These are phyloP conservation scores for Xerocomellus dryophilus DNA, from an alignment of 768 basidiomycete genomes.

Conservation along the genomic window DNA sequence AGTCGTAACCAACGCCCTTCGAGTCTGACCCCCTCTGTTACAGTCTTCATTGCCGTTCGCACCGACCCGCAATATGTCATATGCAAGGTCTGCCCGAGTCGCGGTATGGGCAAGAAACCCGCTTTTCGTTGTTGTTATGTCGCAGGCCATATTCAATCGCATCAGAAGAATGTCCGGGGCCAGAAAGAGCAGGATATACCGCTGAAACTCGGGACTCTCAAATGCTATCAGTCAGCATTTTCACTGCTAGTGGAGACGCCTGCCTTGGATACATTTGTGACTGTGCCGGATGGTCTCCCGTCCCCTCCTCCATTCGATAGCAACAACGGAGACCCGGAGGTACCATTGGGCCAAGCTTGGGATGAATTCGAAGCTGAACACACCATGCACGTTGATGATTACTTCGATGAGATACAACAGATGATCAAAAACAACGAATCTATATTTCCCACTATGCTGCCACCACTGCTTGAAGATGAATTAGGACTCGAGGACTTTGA, in stretches of 20 bases:
- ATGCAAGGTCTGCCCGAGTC: neutral
- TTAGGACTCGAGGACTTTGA: neutral
- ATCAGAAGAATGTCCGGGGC: neutral
- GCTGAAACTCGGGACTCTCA: neutral
- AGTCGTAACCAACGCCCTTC: neutral
- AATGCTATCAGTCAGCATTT: neutral
- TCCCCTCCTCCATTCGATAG: neutral
- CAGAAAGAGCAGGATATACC: neutral
- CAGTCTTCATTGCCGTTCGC: neutral
- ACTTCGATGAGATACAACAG: neutral
- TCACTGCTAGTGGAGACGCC: neutral
- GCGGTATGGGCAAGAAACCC: neutral
- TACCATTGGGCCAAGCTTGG: slow-evolving; percentile 1
- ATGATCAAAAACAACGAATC: neutral
- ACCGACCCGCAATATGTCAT: neutral
- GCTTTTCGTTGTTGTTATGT: neutral
- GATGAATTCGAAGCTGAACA: slow-evolving; percentile 2
- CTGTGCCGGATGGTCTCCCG: neutral
- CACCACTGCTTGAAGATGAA: neutral
- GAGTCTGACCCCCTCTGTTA: neutral
- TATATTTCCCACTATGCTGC: neutral
- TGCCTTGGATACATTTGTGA: neutral
- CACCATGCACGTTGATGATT: neutral
- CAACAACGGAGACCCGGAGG: neutral
- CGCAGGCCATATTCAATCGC: neutral